Evolutionary conservation across 768 basidiomycete genomes (phyloP).

Genomic region (Favolaschia claudopus): DNA sequence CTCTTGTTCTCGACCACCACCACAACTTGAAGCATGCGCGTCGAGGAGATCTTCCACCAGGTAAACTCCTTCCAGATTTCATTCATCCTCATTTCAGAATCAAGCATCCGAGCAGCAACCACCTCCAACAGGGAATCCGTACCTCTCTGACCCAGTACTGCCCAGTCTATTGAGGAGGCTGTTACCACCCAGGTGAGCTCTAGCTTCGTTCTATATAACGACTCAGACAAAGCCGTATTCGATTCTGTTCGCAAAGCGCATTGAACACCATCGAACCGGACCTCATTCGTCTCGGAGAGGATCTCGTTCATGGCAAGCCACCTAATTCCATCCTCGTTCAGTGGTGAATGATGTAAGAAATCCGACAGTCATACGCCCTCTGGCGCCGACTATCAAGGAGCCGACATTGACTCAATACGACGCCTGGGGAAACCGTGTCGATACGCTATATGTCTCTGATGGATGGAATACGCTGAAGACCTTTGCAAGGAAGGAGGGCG

Average conservation of each 20-base stretch:
- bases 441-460: conserved; percentile 73
- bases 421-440: conserved; percentile 73
- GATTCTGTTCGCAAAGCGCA: conserved; percentile 41
- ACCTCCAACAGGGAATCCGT: conserved; percentile 62
- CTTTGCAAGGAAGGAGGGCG: conserved; percentile 66
- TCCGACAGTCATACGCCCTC: conserved; percentile 57
- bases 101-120: conserved; percentile 12
- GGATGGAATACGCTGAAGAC: conserved; percentile 77
- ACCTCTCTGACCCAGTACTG: conserved; percentile 66
- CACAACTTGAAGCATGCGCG: too few relatives aligned
- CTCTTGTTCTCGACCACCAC: not conserved
- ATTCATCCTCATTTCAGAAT: not conserved
- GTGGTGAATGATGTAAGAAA: not conserved
- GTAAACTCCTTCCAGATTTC: not conserved
- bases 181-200: conserved; percentile 54
- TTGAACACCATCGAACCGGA: conserved; percentile 63
- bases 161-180: conserved; percentile 65
- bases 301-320: conserved; percentile 59
- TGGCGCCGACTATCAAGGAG: conserved; percentile 54
- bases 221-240: not conserved
- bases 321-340: not conserved
- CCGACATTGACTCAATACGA: conserved; percentile 74
- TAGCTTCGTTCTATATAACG: not conserved
- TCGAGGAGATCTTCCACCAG: conserved; percentile 27
- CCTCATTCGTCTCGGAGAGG: conserved; percentile 63